Conservation (phyloP, 192 early-diverging fungal genomes). For the Backusella macrospora region DNA sequence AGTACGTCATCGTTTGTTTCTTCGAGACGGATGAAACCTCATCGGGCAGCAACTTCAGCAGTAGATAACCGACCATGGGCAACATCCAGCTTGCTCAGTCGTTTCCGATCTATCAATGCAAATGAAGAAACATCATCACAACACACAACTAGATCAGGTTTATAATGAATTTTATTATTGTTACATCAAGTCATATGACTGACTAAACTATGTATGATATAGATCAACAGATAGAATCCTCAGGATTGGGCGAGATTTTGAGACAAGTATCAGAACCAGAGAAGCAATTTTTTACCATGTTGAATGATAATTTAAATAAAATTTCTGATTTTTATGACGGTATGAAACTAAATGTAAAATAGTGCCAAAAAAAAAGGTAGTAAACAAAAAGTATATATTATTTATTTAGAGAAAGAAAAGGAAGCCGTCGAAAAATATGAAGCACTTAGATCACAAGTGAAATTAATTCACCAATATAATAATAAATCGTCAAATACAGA, state of each 20-base stretch:
- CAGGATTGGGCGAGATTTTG: conserved; percentile 15
- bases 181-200: neutral
- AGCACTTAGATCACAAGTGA: conserved; percentile 47
- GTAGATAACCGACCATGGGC: neutral
- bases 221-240: neutral
- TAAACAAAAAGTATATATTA: neutral
- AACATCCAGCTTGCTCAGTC: neutral
- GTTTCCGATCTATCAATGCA: neutral
- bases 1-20: neutral
- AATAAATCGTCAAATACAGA: neutral
- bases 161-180: neutral
- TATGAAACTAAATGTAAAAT: conserved; percentile 20
- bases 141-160: neutral
- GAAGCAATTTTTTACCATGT: conserved; percentile 42
- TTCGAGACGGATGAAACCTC: neutral
- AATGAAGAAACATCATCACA: neutral
- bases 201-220: neutral
- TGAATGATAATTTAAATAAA: conserved; percentile 47
- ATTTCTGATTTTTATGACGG: conserved; percentile 51
- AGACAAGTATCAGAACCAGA: conserved; percentile 35
- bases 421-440: conserved; percentile 49
- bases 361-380: neutral
- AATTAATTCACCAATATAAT: conserved; percentile 34
- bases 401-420: conserved; percentile 45
- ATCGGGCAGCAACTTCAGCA: neutral